These are phyloP conservation scores for Penicillium sp. DNA, from an alignment of 2,329 filamentous ascomycete species.

Conservation along the genomic window DNA sequence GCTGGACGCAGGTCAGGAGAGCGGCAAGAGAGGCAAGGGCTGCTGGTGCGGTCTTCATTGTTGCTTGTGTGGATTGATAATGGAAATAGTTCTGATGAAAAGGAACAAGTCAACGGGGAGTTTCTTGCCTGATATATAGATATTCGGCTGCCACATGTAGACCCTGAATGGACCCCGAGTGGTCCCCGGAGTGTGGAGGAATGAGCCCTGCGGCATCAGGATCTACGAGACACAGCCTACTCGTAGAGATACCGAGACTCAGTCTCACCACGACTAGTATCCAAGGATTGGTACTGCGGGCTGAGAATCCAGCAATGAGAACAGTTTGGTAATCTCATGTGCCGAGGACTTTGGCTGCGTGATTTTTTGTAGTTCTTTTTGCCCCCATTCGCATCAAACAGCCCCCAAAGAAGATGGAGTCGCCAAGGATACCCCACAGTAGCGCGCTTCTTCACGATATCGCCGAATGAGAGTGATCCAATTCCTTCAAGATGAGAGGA, in stretches of 20 bases:
- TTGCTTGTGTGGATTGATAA: neutral
- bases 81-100: neutral
- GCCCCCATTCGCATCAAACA: neutral
- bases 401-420: neutral
- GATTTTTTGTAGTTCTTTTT: neutral
- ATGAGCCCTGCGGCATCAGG: neutral
- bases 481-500: neutral
- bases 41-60: neutral
- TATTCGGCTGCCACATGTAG: neutral
- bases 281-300: neutral
- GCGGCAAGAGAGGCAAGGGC: neutral
- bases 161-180: neutral
- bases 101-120: neutral
- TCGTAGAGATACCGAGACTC: neutral
- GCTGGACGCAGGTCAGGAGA: neutral
- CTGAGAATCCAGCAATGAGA: neutral
- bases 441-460: neutral
- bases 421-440: neutral
- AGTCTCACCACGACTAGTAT: neutral
- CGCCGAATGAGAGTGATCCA: neutral
- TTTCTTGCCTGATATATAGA: neutral
- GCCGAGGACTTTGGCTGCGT: neutral
- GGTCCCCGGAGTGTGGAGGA: neutral
- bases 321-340: neutral
- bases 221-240: neutral